Percentiles rank a stretch among this genome's conserved stretches.
phyloP scores from a whole-genome alignment of 1,284 basidiomycete species.

The Fomitiporia mediterranea region DNA sequence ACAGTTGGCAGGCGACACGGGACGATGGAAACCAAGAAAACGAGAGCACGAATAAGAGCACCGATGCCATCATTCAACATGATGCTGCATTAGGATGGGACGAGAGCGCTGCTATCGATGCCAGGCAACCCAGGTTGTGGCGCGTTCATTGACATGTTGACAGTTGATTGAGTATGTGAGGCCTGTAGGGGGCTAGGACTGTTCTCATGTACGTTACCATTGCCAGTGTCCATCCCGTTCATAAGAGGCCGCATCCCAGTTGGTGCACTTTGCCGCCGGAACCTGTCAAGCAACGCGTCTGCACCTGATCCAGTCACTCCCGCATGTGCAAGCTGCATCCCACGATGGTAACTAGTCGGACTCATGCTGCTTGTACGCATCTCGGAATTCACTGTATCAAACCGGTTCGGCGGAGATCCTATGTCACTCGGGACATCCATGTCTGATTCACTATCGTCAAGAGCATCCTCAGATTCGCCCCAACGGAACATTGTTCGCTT shows the following conservation, averaged over 20 bases:
- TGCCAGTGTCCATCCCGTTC: not conserved
- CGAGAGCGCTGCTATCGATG: not conserved
- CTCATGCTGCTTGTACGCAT: not conserved
- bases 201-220: not conserved
- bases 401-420: not conserved
- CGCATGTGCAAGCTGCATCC: constrained; percentile 8
- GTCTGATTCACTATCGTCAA: constrained; percentile 24
- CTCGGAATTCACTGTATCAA: not conserved
- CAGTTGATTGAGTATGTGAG: not conserved
- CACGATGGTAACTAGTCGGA: constrained; percentile 5
- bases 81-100: not conserved
- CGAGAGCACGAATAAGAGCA: not conserved
- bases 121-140: constrained; percentile 1
- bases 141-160: not conserved
- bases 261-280: constrained; percentile 18
- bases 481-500: constrained; percentile 47
- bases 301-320: not conserved
- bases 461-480: constrained; percentile 31
- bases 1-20: not conserved
- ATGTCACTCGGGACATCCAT: constrained; percentile 8
- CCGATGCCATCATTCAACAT: not conserved
- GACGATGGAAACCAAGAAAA: not conserved
- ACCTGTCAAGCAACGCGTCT: constrained; percentile 14
- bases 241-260: constrained; percentile 8
- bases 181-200: constrained; percentile 11